Conservation (phyloP, 352 stramenopile species). For the Globisporangium cederbergense region DNA sequence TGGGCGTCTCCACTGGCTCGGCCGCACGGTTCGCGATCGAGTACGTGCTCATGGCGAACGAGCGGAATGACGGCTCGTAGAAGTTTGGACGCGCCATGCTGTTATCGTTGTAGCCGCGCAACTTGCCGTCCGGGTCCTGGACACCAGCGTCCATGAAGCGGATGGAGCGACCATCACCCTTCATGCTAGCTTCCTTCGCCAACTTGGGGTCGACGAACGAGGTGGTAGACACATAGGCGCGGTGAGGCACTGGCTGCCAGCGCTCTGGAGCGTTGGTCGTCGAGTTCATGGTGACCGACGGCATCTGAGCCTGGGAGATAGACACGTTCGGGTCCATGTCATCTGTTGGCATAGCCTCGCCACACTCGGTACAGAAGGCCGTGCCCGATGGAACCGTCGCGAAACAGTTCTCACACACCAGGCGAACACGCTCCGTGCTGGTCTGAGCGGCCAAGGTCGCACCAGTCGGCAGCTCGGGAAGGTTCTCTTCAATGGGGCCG, state of each 20-base stretch:
- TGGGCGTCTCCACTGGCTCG: conserved; percentile 84
- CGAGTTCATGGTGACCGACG: conserved; percentile 77
- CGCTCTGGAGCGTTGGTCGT: conserved; percentile 70
- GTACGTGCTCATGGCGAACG: conserved; percentile 88
- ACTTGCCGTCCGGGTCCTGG: conserved; percentile 79
- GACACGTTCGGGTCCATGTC: conserved; percentile 75
- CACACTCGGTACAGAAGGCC: conserved; percentile 88
- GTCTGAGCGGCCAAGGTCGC: conserved; percentile 57
- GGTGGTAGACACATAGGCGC: conserved; percentile 82
- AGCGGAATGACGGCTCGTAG: conserved; percentile 88
- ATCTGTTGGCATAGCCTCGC: conserved; percentile 78
- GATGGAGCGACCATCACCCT: conserved; percentile 77
- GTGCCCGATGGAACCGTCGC: conserved; percentile 77
- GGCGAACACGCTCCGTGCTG: conserved; percentile 57
- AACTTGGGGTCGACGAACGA: conserved; percentile 88
- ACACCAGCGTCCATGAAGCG: conserved; percentile 86
- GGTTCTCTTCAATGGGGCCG: conserved; percentile 56
- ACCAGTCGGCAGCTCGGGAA: conserved; percentile 72
- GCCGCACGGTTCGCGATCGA: conserved; percentile 86
- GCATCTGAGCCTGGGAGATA: conserved; percentile 87
- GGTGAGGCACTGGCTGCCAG: conserved; percentile 84
- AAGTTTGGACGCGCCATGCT: conserved; percentile 72
- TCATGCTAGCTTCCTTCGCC: conserved; percentile 66
- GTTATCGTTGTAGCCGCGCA: conserved; percentile 79
- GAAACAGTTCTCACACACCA: conserved; percentile 90